These are phyloP conservation scores for Pueraria montana DNA, from an alignment of 306 rosid genomes.

Conservation along the genomic window DNA sequence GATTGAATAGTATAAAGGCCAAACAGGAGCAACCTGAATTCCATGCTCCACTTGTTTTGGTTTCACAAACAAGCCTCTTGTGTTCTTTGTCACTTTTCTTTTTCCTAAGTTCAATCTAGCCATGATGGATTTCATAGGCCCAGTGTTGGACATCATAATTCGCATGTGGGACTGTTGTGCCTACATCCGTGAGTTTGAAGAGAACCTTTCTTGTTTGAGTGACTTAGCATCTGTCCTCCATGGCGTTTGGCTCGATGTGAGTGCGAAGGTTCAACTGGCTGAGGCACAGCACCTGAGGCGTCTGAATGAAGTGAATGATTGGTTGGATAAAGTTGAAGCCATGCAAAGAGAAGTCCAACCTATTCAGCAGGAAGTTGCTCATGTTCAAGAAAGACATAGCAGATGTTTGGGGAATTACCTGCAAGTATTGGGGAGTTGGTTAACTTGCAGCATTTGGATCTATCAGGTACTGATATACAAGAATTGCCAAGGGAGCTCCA, in stretches of 20 bases:
- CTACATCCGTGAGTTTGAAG: neutral
- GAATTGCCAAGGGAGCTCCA: neutral
- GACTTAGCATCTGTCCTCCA: neutral
- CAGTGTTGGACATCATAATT: neutral
- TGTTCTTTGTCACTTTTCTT: neutral
- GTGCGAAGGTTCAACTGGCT: neutral
- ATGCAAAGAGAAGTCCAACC: neutral
- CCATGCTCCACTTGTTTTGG: neutral
- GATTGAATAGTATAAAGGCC: neutral
- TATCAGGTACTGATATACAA: neutral
- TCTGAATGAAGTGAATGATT: conserved; percentile 17
- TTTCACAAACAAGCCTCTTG: neutral
- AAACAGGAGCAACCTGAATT: neutral
- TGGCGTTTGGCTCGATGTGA: neutral
- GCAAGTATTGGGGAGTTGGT: neutral
- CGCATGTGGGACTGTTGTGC: conserved; percentile 9
- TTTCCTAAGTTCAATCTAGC: neutral
- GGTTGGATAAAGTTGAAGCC: conserved; percentile 3
- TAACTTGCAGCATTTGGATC: neutral
- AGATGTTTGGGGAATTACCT: neutral
- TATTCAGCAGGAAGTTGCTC: neutral
- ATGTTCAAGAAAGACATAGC: neutral
- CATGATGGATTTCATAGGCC: neutral
- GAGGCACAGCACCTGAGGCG: neutral
- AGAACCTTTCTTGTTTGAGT: conserved; percentile 13